phyloP scores from a whole-genome alignment of 2,329 filamentous ascomycete species.

The Pestalotiopsis sp. region DNA sequence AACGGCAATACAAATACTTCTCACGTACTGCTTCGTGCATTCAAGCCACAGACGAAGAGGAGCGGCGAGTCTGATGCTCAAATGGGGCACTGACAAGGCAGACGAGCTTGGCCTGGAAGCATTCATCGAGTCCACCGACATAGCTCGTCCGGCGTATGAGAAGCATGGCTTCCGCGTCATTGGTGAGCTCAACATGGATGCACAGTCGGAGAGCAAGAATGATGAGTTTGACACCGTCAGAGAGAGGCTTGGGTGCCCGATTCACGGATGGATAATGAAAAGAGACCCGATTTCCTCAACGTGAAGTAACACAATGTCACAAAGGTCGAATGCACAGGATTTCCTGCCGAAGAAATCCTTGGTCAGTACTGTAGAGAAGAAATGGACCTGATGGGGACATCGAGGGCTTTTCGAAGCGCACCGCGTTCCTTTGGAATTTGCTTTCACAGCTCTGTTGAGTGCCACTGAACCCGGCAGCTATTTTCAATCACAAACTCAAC shows the following conservation, averaged over 20 bases:
- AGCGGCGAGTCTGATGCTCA: slow-evolving; percentile 18
- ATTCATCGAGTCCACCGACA: slow-evolving; percentile 18
- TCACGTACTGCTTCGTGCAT: slow-evolving; percentile 17
- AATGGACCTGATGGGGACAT: no score
- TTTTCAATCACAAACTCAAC: no score
- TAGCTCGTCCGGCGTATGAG: slow-evolving; percentile 16
- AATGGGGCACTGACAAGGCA: slow-evolving; percentile 15
- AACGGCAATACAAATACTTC: neutral
- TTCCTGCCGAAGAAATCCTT: no score
- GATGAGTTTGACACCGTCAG: neutral
- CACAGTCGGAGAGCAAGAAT: neutral
- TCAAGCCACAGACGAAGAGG: slow-evolving; percentile 17
- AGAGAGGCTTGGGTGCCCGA: neutral
- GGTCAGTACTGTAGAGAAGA: no score
- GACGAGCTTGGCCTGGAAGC: slow-evolving; percentile 15
- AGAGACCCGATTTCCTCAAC: neutral
- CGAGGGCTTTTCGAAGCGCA: no score
- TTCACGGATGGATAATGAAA: neutral
- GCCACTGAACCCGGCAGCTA: no score
- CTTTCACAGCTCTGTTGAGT: no score
- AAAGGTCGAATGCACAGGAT: no score
- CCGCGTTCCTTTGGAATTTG: no score
- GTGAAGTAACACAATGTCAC: no score
- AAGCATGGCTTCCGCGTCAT: slow-evolving; percentile 32
- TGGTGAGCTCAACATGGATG: neutral